phyloP scores from a whole-genome alignment of 129 eudicot genomes.

The Saposhnikovia divaricata region DNA sequence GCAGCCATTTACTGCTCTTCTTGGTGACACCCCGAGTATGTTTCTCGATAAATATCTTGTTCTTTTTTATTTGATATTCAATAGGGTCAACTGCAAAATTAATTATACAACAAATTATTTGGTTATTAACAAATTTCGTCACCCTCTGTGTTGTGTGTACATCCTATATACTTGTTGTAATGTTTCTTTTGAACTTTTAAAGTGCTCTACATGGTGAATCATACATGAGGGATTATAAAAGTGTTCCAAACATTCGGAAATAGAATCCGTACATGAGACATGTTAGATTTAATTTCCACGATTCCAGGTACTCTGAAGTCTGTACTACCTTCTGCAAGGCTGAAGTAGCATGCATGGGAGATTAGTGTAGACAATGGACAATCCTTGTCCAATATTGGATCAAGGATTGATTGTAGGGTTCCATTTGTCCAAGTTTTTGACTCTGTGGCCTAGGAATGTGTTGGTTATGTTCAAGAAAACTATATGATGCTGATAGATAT shows the following conservation, averaged over 20 bases:
- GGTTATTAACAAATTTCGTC: background rate
- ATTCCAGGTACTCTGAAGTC: background rate
- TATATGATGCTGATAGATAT: background rate
- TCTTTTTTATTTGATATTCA: background rate
- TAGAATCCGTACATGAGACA: background rate
- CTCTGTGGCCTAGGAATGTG: background rate
- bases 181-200: background rate
- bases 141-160: background rate
- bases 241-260: background rate
- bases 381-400: background rate
- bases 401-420: background rate
- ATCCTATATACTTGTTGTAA: background rate
- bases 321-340: background rate
- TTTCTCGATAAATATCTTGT: background rate
- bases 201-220: background rate
- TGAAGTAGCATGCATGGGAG: background rate
- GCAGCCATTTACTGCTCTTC: slow-evolving; percentile 99
- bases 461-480: background rate
- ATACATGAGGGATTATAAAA: background rate
- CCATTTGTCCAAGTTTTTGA: background rate
- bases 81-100: background rate
- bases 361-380: background rate
- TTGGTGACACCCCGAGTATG: slow-evolving; percentile 96
- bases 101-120: background rate
- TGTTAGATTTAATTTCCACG: background rate